Conservation (phyloP, 495 filamentous ascomycete species). For the Aspergillus bertholletiae region DNA sequence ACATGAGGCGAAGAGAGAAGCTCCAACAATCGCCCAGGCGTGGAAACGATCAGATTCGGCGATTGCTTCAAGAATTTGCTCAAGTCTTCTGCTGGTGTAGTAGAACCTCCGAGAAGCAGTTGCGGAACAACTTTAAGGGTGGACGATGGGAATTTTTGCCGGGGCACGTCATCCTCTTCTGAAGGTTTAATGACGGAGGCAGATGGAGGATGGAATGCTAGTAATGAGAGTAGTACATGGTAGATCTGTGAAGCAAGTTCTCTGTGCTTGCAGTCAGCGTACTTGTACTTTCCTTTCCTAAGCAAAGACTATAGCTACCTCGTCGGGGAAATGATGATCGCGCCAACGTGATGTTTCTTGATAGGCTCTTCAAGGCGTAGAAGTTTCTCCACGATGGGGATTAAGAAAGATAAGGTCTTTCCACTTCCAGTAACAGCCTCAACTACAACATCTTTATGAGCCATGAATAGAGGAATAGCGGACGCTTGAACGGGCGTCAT, state of each 20-base stretch:
- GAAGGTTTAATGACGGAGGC: conserved; percentile 52
- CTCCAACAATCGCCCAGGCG: conserved; percentile 85
- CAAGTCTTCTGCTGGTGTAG: conserved; percentile 79
- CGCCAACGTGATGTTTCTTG: conserved; percentile 84
- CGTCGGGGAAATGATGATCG: conserved; percentile 89
- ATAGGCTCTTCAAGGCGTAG: conserved; percentile 70
- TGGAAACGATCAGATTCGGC: conserved; percentile 84
- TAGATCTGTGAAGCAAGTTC: conserved; percentile 91
- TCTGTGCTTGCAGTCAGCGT: conserved; percentile 34
- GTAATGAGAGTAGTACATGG: conserved; percentile 68
- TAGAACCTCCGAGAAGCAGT: conserved; percentile 82
- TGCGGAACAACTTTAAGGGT: conserved; percentile 69
- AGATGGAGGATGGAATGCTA: conserved; percentile 81
- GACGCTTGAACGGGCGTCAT: conserved; percentile 95
- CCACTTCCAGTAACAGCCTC: conserved; percentile 96
- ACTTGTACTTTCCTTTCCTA: not conserved
- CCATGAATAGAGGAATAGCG: conserved; percentile 86
- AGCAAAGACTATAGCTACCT: conserved; percentile 35
- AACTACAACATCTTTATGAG: conserved; percentile 94
- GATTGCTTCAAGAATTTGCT: conserved; percentile 72
- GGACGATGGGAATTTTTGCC: conserved; percentile 45
- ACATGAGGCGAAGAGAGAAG: conserved; percentile 88
- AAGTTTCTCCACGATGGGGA: conserved; percentile 83
- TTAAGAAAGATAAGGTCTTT: conserved; percentile 88
- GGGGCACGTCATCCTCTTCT: conserved; percentile 52